Evolutionary conservation across 2,329 filamentous ascomycete species (phyloP), one percentile per base, ranked within the genome.

Genomic region (Clonostachys sp.): DNA sequence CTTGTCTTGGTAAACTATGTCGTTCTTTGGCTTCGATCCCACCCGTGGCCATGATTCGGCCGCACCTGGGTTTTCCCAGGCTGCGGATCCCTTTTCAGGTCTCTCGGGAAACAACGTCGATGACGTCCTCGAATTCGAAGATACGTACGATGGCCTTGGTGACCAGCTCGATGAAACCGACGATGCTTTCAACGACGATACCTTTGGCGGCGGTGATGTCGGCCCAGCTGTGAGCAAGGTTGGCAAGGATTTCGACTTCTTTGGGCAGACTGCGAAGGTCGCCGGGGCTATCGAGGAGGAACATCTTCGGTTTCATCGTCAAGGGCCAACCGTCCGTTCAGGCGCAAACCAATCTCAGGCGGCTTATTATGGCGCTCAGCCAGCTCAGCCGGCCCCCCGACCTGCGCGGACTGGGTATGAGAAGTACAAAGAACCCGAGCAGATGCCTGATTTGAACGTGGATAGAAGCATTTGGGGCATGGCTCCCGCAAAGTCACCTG

Each of bases 241-340:
- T 50, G 91, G 91, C 61, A 95, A 89, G 64, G 92, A 99, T 67
- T 97, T 97, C 60, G 94, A 99, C 66, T 99, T 97, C 70, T 95
- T 95, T 55, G 91, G 91, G 39, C 85, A 89, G 61, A 99, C 94
- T 7, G 91, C 91, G 49, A 84, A 91, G 67, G 88, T 96, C 39
- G 79, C 91, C 17, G 80, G 85, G 68, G 91, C 87, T 35, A 87
- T 99, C 57, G 87, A 90, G 54, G 91, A 97, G 67, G 94, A 97
- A 70, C 89, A 96, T 62, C 75, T 91, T 59, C 84, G 91, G 48
- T 96, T 86, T 67, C 82, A 81, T 57, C 84, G 91, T 46, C 84
- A 92, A 54, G 79, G 86, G 54, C 84, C 87, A 13, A 67, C 75
- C 16, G 65, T 78, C 17, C 76, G 58, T 44, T 46, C 56, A 14